Evolutionary conservation across 208 protist species (phyloP).

Genomic region (Trypanosoma mega): DNA sequence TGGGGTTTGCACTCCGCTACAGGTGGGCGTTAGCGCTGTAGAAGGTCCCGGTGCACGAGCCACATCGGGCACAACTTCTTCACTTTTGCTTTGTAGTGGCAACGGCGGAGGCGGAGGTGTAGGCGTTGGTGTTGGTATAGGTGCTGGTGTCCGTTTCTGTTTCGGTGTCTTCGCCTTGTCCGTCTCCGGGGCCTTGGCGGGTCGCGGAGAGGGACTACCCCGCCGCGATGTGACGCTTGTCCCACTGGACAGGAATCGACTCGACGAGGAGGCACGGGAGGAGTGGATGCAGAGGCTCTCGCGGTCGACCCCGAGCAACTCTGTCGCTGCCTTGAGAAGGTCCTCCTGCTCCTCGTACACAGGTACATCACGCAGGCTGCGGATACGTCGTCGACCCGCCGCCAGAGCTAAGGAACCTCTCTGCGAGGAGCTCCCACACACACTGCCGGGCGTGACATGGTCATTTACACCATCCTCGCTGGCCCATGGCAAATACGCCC

Average conservation of each 20-base stretch:
- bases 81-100: too few species aligned
- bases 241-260: background rate
- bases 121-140: background rate
- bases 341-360: constrained; percentile 14
- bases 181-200: background rate
- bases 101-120: background rate
- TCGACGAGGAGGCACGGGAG: constrained; percentile 1
- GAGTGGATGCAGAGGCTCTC: constrained; percentile 7
- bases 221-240: background rate
- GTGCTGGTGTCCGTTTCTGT: background rate
- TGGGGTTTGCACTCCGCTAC: too few species aligned
- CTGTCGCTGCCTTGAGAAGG: constrained; percentile 8
- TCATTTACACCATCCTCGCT: background rate
- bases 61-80: too few species aligned
- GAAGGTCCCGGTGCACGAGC: too few species aligned
- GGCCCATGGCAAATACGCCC: background rate
- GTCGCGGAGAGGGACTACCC: constrained; percentile 1
- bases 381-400: constrained; percentile 8
- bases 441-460: too few species aligned
- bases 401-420: background rate
- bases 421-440: too few species aligned
- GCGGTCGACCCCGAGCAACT: constrained; percentile 21
- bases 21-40: too few species aligned
- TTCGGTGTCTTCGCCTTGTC: background rate
- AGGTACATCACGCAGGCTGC: constrained; percentile 12